These are phyloP conservation scores for carrot (Daucus carota) DNA, from an alignment of 129 eudicot species.

Conservation along the genomic window DH1_v3.0 NC_030386.2:30725501-30726000, in stretches of 20 bases:
- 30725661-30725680: too few species aligned
- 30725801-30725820: neutral
- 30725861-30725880: neutral
- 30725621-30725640: too few species aligned
- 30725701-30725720: too few species aligned
- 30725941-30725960: constrained; percentile 39
- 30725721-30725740: neutral
- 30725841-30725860: neutral
- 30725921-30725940: neutral
- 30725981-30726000: constrained; percentile 34
- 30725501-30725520: too few species aligned
- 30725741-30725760: too few species aligned
- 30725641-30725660: too few species aligned
- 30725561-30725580: neutral
- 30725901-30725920: neutral
- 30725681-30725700: too few species aligned
- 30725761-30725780: too few species aligned
- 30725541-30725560: neutral
- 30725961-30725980: constrained; percentile 59
- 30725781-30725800: neutral
- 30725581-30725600: too few species aligned
- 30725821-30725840: neutral
- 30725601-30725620: too few species aligned
- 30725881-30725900: neutral
- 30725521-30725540: too few species aligned